Evolutionary conservation across 2,329 filamentous ascomycete genomes (phyloP).

Genomic region (Pyrenophora tritici-repentis): DNA sequence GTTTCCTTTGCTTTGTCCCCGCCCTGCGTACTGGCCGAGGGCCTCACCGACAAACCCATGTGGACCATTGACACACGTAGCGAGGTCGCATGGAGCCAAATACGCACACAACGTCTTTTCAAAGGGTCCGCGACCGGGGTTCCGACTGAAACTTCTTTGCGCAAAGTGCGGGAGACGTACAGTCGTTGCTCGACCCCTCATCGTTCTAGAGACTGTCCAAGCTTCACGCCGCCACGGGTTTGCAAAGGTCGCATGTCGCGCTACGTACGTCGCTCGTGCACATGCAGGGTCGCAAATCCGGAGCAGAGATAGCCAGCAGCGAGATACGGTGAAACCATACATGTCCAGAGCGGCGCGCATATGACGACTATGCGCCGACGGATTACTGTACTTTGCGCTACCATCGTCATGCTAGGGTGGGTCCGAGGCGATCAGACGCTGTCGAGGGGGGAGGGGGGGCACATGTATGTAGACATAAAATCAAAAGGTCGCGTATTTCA

Average conservation of each 20-base stretch:
- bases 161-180: slow-evolving; percentile 35
- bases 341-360: slow-evolving; percentile 4
- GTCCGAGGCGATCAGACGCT: slow-evolving; percentile 14
- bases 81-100: slow-evolving; percentile 25
- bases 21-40: slow-evolving; percentile 28
- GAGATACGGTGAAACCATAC: slow-evolving; percentile 2
- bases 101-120: slow-evolving; percentile 22
- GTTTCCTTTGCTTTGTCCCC: slow-evolving; percentile 37
- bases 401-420: slow-evolving; percentile 19
- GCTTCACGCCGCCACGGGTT: slow-evolving; percentile 21
- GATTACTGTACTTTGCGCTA: slow-evolving; percentile 18
- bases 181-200: slow-evolving; percentile 34
- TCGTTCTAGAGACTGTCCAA: slow-evolving; percentile 31
- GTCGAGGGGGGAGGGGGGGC: slow-evolving; percentile 3
- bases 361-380: slow-evolving; percentile 7
- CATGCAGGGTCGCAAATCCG: slow-evolving; percentile 35
- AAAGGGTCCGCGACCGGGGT: slow-evolving; percentile 27
- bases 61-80: slow-evolving; percentile 35
- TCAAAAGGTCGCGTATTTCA: slow-evolving; percentile 11
- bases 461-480: slow-evolving; percentile 5
- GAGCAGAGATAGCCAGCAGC: slow-evolving; percentile 16
- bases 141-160: slow-evolving; percentile 26
- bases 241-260: slow-evolving; percentile 33
- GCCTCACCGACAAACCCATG: slow-evolving; percentile 39
- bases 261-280: slow-evolving; percentile 37